Base-by-base conservation (phyloP, 371 early-diverging fungal genomes). In the Actinomucor elegans region DNA sequence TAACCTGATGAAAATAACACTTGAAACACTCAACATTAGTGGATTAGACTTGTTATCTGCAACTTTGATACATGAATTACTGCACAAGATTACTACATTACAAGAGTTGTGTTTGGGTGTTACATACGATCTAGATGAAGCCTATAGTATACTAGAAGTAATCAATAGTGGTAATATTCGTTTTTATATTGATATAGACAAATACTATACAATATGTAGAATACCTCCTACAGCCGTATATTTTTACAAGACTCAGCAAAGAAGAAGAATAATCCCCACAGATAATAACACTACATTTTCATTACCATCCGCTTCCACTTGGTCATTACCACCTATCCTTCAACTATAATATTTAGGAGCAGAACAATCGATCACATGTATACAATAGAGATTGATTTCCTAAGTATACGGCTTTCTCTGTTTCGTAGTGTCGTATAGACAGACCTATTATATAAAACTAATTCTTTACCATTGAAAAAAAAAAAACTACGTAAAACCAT, bases 1-100 rank as follows among this genome's bases (percentile, higher is more conserved):
- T 41, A 34, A 48, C 28, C 40, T 52, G 31, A 36, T 52, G 33
- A 24, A 43, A 9, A 45, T 44, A 21, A 11, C 40, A 23, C 44
- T 65, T 41, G 61, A 65, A 57, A 65, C 57, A 6, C 49, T 65
- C n/a, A 56, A 65, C 44, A 24, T 65, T 28, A 65, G 61, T 29
- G 57, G 57, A 15, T 28, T 65, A 3, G 61, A 65, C 23, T 31
- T 52, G 3, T 17, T 60, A 18, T 47, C 60, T 3, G 36, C 61
- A 8, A 34, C 47, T 15, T 42, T 44, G 12, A 57, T 65, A 5
- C 57, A 53, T 7, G 49, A 48, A 17, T 23, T 65, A 3, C 33
- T 65, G 4, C 52, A 32, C 2, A 52, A 40, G 34, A 43, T 65
- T 11, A 20, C 14, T 7, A 23, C 29, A 6, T 33, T 65, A 15